Evolutionary conservation across 2,329 filamentous ascomycete species (phyloP), one percentile per base, ranked within the genome.

Genomic region (Fusarium odoratissimum): DNA sequence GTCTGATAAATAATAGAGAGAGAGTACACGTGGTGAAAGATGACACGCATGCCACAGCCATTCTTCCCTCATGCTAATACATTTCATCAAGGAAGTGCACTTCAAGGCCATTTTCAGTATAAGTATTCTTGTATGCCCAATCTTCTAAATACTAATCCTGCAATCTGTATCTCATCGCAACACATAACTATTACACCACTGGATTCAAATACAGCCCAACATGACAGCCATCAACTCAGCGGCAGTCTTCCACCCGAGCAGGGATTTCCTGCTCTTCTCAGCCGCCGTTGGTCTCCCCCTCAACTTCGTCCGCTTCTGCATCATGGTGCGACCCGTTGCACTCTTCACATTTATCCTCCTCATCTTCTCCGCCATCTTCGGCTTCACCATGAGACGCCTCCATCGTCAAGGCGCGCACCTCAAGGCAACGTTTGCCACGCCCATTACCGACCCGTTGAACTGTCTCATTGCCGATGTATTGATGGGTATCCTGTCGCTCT

Each of bases 231-330:
- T 51, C 1, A 64, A 52, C n/a, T n/a, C 56, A n/a, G 6, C 14
- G 4, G 25, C 37, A 40, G 44, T 61, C 13, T 33, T 44, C 25
- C 56, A 64, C 7, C 28, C 38, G 0, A 49, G 31, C 1, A 45
- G 61, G 11, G 28, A 45, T 1, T 37, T 64, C 0, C n/a, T 64
- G 6, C 21, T 64, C 17, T 64, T 38, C 33, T 33, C 61, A 28
- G 61, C 56, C 2, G 16, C 10, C 0, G 25, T 61, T 1, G 56
- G 61, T 3, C 6, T 64, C 4, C 61, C 61, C 3, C 61, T 64
- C 12, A 64, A 64, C 25, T 48, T 64, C 16, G 42, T 64, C 17
- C 61, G 61, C 11, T 64, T 64, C n/a, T 14, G 41, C 8, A 37
- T 64, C 37, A 64, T 64, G 45, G 30, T 35, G 11, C 37, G 25